Percentiles rank a stretch among this genome's conserved stretches.
Conservation (phyloP, 2,329 filamentous ascomycete genomes). For the Penicillium corylophilum region DNA sequence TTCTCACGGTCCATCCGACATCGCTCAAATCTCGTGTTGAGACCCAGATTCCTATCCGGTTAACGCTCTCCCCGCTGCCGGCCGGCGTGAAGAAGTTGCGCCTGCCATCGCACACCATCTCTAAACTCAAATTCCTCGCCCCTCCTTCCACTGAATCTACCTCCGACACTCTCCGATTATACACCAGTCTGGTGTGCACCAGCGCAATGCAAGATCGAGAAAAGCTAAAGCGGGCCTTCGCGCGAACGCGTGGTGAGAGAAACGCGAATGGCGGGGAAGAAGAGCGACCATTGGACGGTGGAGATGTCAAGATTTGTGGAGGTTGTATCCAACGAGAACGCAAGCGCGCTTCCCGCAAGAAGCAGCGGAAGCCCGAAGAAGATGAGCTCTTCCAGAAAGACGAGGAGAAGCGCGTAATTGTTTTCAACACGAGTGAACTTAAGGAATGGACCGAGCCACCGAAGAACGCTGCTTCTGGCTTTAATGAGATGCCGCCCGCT, state of each 20-base stretch:
- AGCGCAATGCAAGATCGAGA: slow-evolving; percentile 80
- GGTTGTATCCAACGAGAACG: slow-evolving; percentile 91
- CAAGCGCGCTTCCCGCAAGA: slow-evolving; percentile 88
- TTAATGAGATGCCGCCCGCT: slow-evolving; percentile 32
- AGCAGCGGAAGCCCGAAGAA: slow-evolving; percentile 88
- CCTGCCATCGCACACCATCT: slow-evolving; percentile 85
- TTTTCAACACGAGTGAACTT: slow-evolving; percentile 86
- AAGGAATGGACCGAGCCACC: slow-evolving; percentile 74
- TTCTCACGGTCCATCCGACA: slow-evolving; percentile 63
- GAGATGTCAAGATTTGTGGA: slow-evolving; percentile 86
- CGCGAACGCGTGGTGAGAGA: slow-evolving; percentile 50
- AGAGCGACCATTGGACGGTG: slow-evolving; percentile 77
- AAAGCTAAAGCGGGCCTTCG: slow-evolving; percentile 65
- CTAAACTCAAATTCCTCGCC: slow-evolving; percentile 85
- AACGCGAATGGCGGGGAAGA: slow-evolving; percentile 52
- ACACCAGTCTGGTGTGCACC: slow-evolving; percentile 82
- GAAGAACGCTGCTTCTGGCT: slow-evolving; percentile 52
- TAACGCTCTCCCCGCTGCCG: slow-evolving; percentile 75
- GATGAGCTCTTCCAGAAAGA: slow-evolving; percentile 82
- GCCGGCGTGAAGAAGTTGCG: slow-evolving; percentile 75
- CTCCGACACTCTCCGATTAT: slow-evolving; percentile 74
- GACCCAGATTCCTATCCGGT: slow-evolving; percentile 87
- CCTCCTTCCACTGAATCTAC: slow-evolving; percentile 66
- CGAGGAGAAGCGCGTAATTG: slow-evolving; percentile 77
- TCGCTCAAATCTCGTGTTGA: slow-evolving; percentile 88